phyloP scores from a whole-genome alignment of 352 stramenopile genomes.

The Aphanomyces euteiches region DNA sequence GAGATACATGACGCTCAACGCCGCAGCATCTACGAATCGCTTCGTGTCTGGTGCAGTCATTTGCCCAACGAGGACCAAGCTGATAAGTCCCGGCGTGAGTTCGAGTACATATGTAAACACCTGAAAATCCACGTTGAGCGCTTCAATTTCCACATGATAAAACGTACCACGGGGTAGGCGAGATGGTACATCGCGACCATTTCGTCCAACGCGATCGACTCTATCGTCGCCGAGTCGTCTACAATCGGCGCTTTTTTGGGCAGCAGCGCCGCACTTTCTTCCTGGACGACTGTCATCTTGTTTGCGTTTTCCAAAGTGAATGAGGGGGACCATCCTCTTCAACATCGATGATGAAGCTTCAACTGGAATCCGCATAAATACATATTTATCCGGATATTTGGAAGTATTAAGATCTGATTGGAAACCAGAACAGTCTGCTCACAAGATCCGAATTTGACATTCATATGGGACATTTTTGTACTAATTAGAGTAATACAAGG shows the following conservation, averaged over 20 bases:
- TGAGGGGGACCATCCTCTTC: slow-evolving; percentile 3
- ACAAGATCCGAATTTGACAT: too few species aligned
- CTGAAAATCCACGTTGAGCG: not conserved
- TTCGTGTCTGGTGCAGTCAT: slow-evolving; percentile 58
- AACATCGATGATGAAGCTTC: slow-evolving; percentile 9
- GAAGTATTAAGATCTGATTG: too few species aligned
- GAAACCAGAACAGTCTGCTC: too few species aligned
- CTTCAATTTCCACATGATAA: not conserved
- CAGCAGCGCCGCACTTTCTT: slow-evolving; percentile 24
- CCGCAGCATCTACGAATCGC: slow-evolving; percentile 54
- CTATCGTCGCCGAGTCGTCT: slow-evolving; percentile 7
- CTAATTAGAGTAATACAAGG: too few species aligned
- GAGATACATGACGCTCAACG: slow-evolving; percentile 71
- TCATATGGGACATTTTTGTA: too few species aligned
- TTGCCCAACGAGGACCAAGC: slow-evolving; percentile 57
- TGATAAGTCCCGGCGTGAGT: slow-evolving; percentile 53
- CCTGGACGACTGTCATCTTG: slow-evolving; percentile 21
- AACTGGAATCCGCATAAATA: not conserved
- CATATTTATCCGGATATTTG: too few species aligned
- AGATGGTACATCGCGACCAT: slow-evolving; percentile 23
- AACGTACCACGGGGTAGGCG: slow-evolving; percentile 28
- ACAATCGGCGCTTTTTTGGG: slow-evolving; percentile 9
- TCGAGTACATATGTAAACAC: slow-evolving; percentile 38
- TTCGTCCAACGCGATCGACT: slow-evolving; percentile 17
- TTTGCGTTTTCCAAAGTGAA: not conserved